phyloP scores from a whole-genome alignment of 345 rosid genomes.

The Streptanthus diversifolius region DNA sequence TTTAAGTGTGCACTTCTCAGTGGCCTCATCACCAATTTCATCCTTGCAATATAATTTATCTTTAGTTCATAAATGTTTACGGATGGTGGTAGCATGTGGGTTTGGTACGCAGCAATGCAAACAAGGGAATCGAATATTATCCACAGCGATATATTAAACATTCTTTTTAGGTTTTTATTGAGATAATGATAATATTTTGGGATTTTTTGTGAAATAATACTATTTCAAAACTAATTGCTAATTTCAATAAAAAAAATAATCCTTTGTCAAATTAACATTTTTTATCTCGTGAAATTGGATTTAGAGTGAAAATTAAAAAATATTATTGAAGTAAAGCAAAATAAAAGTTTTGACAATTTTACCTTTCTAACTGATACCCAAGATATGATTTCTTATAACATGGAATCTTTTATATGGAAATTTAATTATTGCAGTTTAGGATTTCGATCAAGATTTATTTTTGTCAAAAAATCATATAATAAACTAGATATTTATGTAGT shows the following conservation, averaged over 20 bases:
- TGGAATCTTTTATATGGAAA: not conserved
- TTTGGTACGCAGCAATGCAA: conserved; percentile 12
- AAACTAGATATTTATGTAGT: not conserved
- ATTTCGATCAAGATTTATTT: not conserved
- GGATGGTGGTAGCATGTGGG: conserved; percentile 10
- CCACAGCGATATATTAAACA: not conserved
- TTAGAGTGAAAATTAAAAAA: not conserved
- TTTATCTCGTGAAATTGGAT: not conserved
- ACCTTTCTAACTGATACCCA: not conserved
- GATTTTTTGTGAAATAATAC: not conserved
- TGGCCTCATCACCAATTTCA: conserved; percentile 19
- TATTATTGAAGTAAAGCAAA: not conserved
- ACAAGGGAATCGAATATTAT: not conserved
- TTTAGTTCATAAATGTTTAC: conserved; percentile 1
- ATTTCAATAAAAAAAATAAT: too few relatives aligned
- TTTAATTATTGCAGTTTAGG: not conserved
- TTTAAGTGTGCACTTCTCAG: conserved; percentile 15
- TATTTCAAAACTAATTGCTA: not conserved
- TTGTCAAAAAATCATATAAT: not conserved
- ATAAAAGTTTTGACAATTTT: not conserved
- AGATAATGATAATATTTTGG: not conserved
- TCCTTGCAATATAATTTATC: conserved; percentile 15
- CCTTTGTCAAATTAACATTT: not conserved
- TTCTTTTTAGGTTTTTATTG: not conserved
- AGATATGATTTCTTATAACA: not conserved